Base-by-base conservation (phyloP, 1,284 basidiomycete genomes). In the Tilletia walkeri region DNA sequence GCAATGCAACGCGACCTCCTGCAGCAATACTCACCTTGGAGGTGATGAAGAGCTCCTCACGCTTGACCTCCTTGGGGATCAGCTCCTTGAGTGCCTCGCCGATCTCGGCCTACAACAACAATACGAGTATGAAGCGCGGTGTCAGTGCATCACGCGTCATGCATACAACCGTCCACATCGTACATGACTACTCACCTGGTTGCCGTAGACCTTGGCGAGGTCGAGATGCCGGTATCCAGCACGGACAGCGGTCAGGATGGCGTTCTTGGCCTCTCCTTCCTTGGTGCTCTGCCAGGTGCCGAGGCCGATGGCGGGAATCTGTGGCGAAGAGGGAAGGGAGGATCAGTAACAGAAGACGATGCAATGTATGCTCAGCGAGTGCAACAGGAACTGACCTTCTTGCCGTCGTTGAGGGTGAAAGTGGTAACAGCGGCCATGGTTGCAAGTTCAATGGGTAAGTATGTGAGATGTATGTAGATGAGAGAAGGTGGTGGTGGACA, bases 281-380 rank as follows among this genome's bases (percentile, higher is more conserved):
- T 89, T 86, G 34, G 90, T 90, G 20, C 18, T 18, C 67, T 89
- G 86, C 92, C 92, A 94, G 38, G 92, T 93, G 9, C 92, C 92
- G 54, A 93, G 87, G 61, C 92, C 92, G 78, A 82, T 76, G 69
- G 76, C 76, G 12, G 81, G 81, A 71, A 82, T 82, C 56, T 61
- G 56, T 18, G 56, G 50, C 18, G 50, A 20, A n/a, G 50, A 53
- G 50, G n/a, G 30, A 30, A 4, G 24, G 24, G 24, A 7, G 56
- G 20, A 9, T 36, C 56, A 61, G 56, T 5, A 53, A 30, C 18
- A 18, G 50, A 53, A 7, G 18, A n/a, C n/a, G 50, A 30, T 9
- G 50, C 7, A 30, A 6, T n/a, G 50, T 20, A 53, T n/a, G n/a
- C 48, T 14, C 14, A 56, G 53, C 18, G 53, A 56, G 53, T 18